phyloP scores from a whole-genome alignment of 202 grass and related monocot genomes.

The Setaria viridis region DNA sequence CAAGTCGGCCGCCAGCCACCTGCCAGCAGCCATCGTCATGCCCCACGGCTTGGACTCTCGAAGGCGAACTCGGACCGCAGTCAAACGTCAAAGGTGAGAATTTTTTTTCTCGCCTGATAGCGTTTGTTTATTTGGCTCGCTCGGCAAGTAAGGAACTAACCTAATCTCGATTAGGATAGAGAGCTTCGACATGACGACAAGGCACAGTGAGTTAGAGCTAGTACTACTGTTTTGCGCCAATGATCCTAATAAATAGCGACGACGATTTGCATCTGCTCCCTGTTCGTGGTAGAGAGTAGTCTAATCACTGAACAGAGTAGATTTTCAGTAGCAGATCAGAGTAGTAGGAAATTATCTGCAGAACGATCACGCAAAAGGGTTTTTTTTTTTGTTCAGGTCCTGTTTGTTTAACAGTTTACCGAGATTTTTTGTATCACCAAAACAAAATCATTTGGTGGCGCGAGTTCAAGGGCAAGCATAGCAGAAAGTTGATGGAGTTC shows the following conservation, averaged over 20 bases:
- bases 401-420: neutral
- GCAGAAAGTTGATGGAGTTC: neutral
- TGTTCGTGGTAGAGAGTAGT: neutral
- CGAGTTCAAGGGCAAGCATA: neutral
- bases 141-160: neutral
- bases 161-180: conserved; percentile 3
- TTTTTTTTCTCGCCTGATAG: neutral
- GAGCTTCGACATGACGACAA: neutral
- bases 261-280: neutral
- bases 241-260: neutral
- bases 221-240: neutral
- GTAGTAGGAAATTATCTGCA: neutral
- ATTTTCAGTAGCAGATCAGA: neutral
- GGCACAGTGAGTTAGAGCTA: conserved; percentile 8
- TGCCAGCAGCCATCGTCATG: neutral
- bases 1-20: neutral
- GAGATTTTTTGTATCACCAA: neutral
- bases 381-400: neutral
- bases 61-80: neutral
- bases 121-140: neutral
- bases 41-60: neutral
- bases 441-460: neutral
- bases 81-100: conserved; percentile 1
- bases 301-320: neutral
- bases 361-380: neutral